phyloP scores from a whole-genome alignment of 2,329 filamentous ascomycete species.

The Daldinia sp. region DNA sequence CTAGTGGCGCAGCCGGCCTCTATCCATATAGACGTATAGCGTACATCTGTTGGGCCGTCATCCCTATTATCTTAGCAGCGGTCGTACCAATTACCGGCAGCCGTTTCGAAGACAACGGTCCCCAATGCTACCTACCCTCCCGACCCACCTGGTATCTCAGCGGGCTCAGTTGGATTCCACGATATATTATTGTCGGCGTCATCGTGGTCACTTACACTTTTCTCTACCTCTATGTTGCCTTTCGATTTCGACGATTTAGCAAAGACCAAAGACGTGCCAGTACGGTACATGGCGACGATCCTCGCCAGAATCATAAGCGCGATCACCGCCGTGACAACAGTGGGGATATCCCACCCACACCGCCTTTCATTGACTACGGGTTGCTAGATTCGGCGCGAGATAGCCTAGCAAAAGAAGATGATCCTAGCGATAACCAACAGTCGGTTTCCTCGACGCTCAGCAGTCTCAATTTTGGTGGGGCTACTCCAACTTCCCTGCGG shows the following conservation, averaged over 20 bases:
- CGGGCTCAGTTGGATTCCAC: constrained; percentile 75
- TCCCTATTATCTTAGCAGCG: constrained; percentile 66
- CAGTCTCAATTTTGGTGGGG: constrained; percentile 37
- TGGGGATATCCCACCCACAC: constrained; percentile 37
- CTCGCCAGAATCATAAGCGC: constrained; percentile 16
- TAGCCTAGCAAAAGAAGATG: constrained; percentile 20
- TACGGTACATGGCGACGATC: constrained; percentile 24
- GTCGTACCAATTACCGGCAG: constrained; percentile 45
- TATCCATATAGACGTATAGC: constrained; percentile 71
- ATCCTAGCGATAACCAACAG: constrained; percentile 35
- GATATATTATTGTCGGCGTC: constrained; percentile 71
- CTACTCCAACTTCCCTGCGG: constrained; percentile 16
- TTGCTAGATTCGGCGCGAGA: constrained; percentile 33
- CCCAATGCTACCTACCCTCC: constrained; percentile 71
- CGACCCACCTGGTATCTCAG: constrained; percentile 74
- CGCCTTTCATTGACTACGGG: constrained; percentile 39
- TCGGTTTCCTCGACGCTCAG: constrained; percentile 44
- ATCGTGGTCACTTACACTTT: constrained; percentile 72
- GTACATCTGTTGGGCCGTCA: constrained; percentile 62
- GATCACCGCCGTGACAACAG: constrained; percentile 15
- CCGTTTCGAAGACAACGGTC: constrained; percentile 42
- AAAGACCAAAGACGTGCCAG: constrained; percentile 43
- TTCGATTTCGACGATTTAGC: constrained; percentile 53
- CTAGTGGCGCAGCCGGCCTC: constrained; percentile 66
- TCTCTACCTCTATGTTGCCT: constrained; percentile 73